phyloP scores from a whole-genome alignment of 176 grass and related monocot genomes.

The Aegilops speltoides region DNA sequence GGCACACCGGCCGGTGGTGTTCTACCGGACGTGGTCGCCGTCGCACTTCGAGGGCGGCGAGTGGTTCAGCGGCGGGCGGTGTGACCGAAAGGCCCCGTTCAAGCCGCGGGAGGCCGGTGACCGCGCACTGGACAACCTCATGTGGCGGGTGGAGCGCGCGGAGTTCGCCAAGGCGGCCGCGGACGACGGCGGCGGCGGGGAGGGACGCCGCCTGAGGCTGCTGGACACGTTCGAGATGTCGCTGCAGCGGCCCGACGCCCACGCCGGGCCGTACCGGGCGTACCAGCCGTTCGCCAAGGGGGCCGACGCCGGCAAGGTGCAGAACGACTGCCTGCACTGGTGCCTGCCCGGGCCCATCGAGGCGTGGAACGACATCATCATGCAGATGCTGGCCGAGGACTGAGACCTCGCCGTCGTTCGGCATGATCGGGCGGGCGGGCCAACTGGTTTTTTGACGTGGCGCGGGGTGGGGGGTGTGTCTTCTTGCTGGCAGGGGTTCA shows the following conservation, averaged over 20 bases:
- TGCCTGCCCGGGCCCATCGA: conserved; percentile 83
- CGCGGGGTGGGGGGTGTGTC: not conserved
- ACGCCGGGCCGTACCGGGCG: conserved; percentile 65
- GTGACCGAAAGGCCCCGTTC: conserved; percentile 70
- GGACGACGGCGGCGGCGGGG: not conserved
- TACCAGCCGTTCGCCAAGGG: conserved; percentile 62
- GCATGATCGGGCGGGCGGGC: too few species aligned
- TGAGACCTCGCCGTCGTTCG: too few species aligned
- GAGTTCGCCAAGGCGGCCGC: conserved; percentile 51
- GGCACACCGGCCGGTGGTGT: conserved; percentile 62
- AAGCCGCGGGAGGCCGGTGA: conserved; percentile 42
- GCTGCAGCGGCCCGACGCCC: conserved; percentile 69
- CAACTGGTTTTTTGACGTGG: not conserved
- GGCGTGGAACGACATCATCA: conserved; percentile 78
- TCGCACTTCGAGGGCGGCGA: conserved; percentile 77
- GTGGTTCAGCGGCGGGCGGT: conserved; percentile 76
- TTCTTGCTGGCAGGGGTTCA: not conserved
- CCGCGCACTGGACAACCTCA: conserved; percentile 41
- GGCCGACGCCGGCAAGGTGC: conserved; percentile 21
- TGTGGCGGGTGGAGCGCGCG: conserved; percentile 67
- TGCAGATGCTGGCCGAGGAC: conserved; percentile 49
- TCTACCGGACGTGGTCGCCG: conserved; percentile 74
- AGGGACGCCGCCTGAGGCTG: conserved; percentile 41
- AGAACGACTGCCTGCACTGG: conserved; percentile 96
- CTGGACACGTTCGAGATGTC: conserved; percentile 76